A percentile compares a stretch with the other conserved stretches of the same genome.
phyloP scores from a whole-genome alignment of 192 early-diverging fungal species.

The Diversispora epigaea region DNA sequence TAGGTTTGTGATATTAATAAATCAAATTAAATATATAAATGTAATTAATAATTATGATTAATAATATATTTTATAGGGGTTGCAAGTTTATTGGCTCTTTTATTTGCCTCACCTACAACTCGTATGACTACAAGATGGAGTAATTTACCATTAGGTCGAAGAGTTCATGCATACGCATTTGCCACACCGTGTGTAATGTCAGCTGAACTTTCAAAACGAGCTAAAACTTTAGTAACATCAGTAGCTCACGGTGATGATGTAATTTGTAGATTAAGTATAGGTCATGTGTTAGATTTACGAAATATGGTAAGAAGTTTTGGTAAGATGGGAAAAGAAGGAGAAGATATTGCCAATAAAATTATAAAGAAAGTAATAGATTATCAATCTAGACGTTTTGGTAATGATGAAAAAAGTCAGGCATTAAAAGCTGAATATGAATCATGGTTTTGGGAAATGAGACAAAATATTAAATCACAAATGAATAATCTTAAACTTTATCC shows the following conservation, averaged over 20 bases:
- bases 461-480: constrained; percentile 3
- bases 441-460: constrained; percentile 16
- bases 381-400: constrained; percentile 17
- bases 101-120: constrained; percentile 46
- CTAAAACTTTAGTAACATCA: constrained; percentile 40
- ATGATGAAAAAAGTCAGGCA: not conserved
- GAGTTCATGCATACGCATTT: constrained; percentile 48
- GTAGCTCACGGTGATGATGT: constrained; percentile 43
- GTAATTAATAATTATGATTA: not conserved
- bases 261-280: constrained; percentile 38
- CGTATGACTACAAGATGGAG: constrained; percentile 42
- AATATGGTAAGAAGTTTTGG: constrained; percentile 26
- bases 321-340: not conserved
- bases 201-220: constrained; percentile 42
- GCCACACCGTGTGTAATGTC: constrained; percentile 49
- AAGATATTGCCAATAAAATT: constrained; percentile 26
- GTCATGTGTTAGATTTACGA: constrained; percentile 38
- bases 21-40: not conserved
- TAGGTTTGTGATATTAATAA: not conserved
- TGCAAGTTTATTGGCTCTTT: constrained; percentile 44
- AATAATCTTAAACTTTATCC: constrained; percentile 39
- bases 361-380: constrained; percentile 34
- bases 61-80: constrained; percentile 22
- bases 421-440: constrained; percentile 19
- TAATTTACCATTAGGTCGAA: constrained; percentile 43